phyloP scores from a whole-genome alignment of 2,329 filamentous ascomycete species.

The Diaporthe ampelina region DNA sequence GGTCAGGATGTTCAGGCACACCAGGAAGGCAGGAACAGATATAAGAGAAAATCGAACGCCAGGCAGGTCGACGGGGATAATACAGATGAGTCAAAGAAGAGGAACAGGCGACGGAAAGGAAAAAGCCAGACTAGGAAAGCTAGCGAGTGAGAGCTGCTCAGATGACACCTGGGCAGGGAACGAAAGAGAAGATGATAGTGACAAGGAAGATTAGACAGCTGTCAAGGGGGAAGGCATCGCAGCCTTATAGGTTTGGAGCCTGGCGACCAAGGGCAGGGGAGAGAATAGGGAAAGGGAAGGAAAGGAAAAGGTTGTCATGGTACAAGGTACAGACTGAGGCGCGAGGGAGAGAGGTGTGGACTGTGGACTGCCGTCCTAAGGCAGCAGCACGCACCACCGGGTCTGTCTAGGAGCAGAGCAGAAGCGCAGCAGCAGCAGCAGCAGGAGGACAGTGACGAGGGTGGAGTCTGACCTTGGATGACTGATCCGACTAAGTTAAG shows the following conservation, averaged over 20 bases:
- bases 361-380: slow-evolving; percentile 38
- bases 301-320: slow-evolving; percentile 37
- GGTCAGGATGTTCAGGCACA: slow-evolving; percentile 35
- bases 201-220: slow-evolving; percentile 39
- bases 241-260: slow-evolving; percentile 68
- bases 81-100: slow-evolving; percentile 39
- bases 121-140: slow-evolving; percentile 43
- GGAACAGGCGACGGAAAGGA: slow-evolving; percentile 42
- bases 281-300: slow-evolving; percentile 42
- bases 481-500: slow-evolving; percentile 40
- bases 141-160: slow-evolving; percentile 41
- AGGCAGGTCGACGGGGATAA: slow-evolving; percentile 34
- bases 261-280: slow-evolving; percentile 48
- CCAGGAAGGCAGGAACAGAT: slow-evolving; percentile 29
- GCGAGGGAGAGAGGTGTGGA: slow-evolving; percentile 15
- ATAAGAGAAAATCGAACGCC: slow-evolving; percentile 31
- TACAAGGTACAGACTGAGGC: slow-evolving; percentile 23
- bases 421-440: slow-evolving; percentile 19
- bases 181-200: slow-evolving; percentile 47
- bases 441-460: slow-evolving; percentile 34
- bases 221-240: slow-evolving; percentile 59
- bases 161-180: slow-evolving; percentile 41
- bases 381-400: slow-evolving; percentile 37
- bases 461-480: slow-evolving; percentile 42
- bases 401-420: slow-evolving; percentile 18